Conservation (phyloP, 768 basidiomycete genomes). For the Candolleomyces eurysporus region DNA sequence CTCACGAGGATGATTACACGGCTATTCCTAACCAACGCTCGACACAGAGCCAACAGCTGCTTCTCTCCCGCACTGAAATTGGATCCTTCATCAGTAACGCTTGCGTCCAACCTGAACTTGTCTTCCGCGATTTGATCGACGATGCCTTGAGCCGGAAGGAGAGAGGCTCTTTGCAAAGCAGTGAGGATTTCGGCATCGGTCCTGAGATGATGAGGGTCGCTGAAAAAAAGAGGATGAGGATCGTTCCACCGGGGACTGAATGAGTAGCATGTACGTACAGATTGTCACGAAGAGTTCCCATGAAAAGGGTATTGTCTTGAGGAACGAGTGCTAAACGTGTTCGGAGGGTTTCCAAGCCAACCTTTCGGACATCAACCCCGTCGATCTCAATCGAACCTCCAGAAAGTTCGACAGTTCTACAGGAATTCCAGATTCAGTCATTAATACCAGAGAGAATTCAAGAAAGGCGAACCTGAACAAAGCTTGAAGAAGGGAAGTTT, state of each 20-base stretch:
- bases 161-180: conserved; percentile 55
- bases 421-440: too few relatives aligned
- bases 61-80: conserved; percentile 69
- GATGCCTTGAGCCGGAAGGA: conserved; percentile 48
- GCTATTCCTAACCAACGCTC: conserved; percentile 62
- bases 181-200: conserved; percentile 63
- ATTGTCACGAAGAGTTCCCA: conserved; percentile 45
- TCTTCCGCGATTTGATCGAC: conserved; percentile 45
- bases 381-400: conserved; percentile 58
- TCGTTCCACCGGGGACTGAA: too few relatives aligned
- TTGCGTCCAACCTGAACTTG: conserved; percentile 64
- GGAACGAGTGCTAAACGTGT: conserved; percentile 64
- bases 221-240: conserved; percentile 17
- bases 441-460: too few relatives aligned
- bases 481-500: conserved; percentile 56
- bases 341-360: conserved; percentile 55
- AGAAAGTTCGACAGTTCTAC: conserved; percentile 57
- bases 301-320: conserved; percentile 57
- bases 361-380: conserved; percentile 43
- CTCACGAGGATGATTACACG: conserved; percentile 55
- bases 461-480: conserved; percentile 36
- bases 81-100: conserved; percentile 61
- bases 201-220: conserved; percentile 50
- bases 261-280: conserved; percentile 21
- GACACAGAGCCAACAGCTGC: conserved; percentile 59